Evolutionary conservation across 2,329 filamentous ascomycete genomes (phyloP).

Genomic region (Cordyceps farinosa): DNA sequence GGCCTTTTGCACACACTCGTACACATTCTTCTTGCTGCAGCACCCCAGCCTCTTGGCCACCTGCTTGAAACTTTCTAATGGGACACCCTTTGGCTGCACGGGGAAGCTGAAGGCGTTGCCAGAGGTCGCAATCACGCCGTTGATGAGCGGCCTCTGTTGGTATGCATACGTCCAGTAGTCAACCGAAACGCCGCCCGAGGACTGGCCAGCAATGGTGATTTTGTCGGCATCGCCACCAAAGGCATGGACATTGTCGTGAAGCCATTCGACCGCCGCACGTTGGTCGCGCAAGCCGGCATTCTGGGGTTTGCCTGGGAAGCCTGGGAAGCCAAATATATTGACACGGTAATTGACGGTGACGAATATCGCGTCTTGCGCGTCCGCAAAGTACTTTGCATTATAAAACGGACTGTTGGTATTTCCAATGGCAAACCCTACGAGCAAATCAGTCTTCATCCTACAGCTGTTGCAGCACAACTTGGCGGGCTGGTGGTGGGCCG

Average conservation of each 20-base stretch:
- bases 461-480: background rate
- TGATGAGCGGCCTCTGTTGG: conserved; percentile 46
- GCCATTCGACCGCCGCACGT: conserved; percentile 31
- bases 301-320: conserved; percentile 24
- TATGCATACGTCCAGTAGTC: conserved; percentile 50
- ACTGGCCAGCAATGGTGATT: conserved; percentile 35
- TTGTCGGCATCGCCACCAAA: conserved; percentile 30
- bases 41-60: conserved; percentile 40
- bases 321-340: conserved; percentile 42
- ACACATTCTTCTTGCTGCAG: conserved; percentile 25
- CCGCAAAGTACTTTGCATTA: conserved; percentile 41
- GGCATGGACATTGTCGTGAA: conserved; percentile 30
- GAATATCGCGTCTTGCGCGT: conserved; percentile 41
- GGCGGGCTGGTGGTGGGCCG: too few species aligned
- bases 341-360: conserved; percentile 46
- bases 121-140: conserved; percentile 44
- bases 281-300: conserved; percentile 31
- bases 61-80: conserved; percentile 40
- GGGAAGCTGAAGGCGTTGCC: conserved; percentile 45
- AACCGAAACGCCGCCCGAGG: conserved; percentile 34
- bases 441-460: background rate
- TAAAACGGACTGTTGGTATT: conserved; percentile 38
- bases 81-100: conserved; percentile 32
- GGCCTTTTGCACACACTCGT: conserved; percentile 37
- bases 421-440: conserved; percentile 35